phyloP scores from a whole-genome alignment of 148 eudicot species.

The Pharnaceum exiguum region DNA sequence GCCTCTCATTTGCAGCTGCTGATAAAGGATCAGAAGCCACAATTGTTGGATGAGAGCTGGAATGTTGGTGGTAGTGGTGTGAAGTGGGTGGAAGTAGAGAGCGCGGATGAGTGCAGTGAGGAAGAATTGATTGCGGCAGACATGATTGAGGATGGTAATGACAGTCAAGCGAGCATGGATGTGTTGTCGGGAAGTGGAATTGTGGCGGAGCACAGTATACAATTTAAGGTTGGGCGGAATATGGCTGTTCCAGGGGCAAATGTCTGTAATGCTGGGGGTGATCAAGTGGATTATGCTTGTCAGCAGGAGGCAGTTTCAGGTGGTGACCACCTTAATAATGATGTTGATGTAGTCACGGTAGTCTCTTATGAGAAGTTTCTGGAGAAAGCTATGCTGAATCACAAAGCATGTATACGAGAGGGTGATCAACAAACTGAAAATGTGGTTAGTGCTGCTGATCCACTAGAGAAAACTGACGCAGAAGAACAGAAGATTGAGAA shows the following conservation, averaged over 20 bases:
- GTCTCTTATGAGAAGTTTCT: no score
- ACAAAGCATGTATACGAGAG: not conserved
- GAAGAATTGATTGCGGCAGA: no score
- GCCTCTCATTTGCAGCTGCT: slow-evolving; percentile 81
- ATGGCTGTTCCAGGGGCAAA: no score
- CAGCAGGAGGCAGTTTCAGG: not conserved
- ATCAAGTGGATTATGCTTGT: slow-evolving; percentile 1
- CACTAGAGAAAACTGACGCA: no score
- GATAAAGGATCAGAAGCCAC: slow-evolving; percentile 53
- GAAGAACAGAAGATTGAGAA: no score
- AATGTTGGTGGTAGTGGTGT: slow-evolving; percentile 20
- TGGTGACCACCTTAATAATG: not conserved
- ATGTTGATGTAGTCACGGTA: slow-evolving; percentile 2
- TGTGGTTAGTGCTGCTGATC: slow-evolving; percentile 4
- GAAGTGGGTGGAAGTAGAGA: slow-evolving; percentile 31
- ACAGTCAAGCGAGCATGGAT: no score
- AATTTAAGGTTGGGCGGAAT: slow-evolving; percentile 39
- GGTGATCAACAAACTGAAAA: not conserved
- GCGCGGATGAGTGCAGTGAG: no score
- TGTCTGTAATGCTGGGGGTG: slow-evolving; percentile 30
- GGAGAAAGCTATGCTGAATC: slow-evolving; percentile 9
- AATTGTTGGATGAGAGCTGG: slow-evolving; percentile 21
- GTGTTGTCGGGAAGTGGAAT: slow-evolving; percentile 3
- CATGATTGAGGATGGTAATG: no score
- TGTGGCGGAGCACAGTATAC: slow-evolving; percentile 31